Conservation (phyloP, 441 rosid species). For the Gossypium davidsonii region DNA sequence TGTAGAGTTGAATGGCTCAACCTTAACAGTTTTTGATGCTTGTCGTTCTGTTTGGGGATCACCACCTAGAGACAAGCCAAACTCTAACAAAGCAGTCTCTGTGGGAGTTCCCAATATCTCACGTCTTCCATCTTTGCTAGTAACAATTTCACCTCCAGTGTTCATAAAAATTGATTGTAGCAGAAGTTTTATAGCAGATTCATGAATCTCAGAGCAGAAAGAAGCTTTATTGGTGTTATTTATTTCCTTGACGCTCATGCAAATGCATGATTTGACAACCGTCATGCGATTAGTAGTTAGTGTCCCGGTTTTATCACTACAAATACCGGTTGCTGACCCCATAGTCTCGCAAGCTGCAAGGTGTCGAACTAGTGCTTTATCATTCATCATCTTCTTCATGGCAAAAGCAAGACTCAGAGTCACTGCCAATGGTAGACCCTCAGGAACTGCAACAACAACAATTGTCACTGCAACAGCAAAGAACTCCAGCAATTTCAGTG, state of each 20-base stretch:
- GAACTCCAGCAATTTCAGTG: constrained; percentile 44
- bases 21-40: constrained; percentile 51
- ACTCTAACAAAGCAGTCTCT: constrained; percentile 73
- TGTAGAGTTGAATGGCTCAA: constrained; percentile 75
- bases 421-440: constrained; percentile 65
- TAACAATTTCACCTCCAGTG: constrained; percentile 76
- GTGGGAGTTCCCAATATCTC: constrained; percentile 80
- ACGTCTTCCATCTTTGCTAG: constrained; percentile 43
- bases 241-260: constrained; percentile 50
- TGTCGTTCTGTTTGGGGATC: constrained; percentile 50
- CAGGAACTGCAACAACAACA: constrained; percentile 74
- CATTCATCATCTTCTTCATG: constrained; percentile 80
- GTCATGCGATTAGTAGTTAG: constrained; percentile 72
- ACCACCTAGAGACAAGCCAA: constrained; percentile 80
- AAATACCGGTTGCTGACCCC: constrained; percentile 68
- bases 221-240: constrained; percentile 28
- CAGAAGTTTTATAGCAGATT: constrained; percentile 42
- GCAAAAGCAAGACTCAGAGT: constrained; percentile 70
- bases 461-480: constrained; percentile 72
- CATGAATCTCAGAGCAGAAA: constrained; percentile 51
- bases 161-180: constrained; percentile 71
- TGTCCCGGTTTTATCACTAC: constrained; percentile 71
- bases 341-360: constrained; percentile 74
- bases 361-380: constrained; percentile 63
- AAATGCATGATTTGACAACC: constrained; percentile 60